Conservation (phyloP, 164 flowering plant genomes). For the Litsea cubeba region DNA sequence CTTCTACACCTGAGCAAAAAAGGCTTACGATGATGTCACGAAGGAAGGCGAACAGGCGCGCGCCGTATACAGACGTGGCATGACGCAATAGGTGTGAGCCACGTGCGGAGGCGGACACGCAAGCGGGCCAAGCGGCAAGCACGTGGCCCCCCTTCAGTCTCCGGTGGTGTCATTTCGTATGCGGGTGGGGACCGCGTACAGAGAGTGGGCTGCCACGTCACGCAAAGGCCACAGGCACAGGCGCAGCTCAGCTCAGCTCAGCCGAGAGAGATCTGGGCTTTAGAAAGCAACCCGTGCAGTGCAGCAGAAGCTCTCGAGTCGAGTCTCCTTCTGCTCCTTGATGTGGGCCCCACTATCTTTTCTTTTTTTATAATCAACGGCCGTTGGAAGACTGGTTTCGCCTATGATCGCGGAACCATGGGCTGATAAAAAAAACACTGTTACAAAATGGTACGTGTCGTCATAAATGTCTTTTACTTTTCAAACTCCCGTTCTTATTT, state of each 20-base stretch:
- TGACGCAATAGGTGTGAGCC: background rate
- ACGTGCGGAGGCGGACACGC: background rate
- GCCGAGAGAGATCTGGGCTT: background rate
- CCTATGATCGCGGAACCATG: too few relatives aligned
- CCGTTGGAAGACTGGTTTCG: too few relatives aligned
- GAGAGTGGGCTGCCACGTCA: conserved; percentile 36
- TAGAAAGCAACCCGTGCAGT: conserved; percentile 16
- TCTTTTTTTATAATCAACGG: too few relatives aligned
- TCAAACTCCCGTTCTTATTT: too few relatives aligned
- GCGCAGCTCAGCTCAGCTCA: conserved; percentile 7
- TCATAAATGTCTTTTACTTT: too few relatives aligned
- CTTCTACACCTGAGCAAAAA: background rate
- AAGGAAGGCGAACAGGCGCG: conserved; percentile 23
- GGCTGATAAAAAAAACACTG: too few relatives aligned
- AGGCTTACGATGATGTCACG: conserved; percentile 25
- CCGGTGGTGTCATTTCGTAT: conserved; percentile 3
- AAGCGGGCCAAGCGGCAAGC: too few relatives aligned
- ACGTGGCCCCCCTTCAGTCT: conserved; percentile 7
- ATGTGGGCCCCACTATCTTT: background rate
- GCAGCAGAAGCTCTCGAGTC: background rate
- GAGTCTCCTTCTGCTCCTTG: background rate
- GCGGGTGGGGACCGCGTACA: background rate
- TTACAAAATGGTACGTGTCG: too few relatives aligned
- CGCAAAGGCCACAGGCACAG: background rate
- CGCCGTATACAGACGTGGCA: conserved; percentile 33